phyloP scores from a whole-genome alignment of 257 asterid genomes.

The Leonotis leonurus region DNA sequence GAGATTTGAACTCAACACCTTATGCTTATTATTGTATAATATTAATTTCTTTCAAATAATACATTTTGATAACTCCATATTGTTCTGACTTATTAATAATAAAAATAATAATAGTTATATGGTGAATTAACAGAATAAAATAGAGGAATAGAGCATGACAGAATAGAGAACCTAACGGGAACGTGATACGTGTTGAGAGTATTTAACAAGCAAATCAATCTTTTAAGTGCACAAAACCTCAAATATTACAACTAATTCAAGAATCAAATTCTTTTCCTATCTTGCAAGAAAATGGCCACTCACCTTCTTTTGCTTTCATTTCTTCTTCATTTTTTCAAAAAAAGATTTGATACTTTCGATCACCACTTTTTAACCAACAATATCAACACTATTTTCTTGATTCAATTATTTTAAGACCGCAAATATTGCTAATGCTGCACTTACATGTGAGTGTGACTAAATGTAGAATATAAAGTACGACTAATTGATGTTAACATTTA shows the following conservation, averaged over 20 bases:
- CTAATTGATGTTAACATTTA: not conserved
- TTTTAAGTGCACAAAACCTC: not conserved
- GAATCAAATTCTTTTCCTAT: slow-evolving; percentile 23
- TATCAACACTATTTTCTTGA: not conserved
- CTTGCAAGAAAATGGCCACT: slow-evolving; percentile 8
- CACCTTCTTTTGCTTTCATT: not conserved
- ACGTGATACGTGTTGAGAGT: not conserved
- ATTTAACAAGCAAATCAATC: not conserved
- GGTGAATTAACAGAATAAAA: not conserved
- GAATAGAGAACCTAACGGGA: not conserved
- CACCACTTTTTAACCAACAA: not conserved
- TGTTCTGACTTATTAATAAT: not conserved
- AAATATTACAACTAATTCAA: slow-evolving; percentile 2
- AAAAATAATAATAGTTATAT: not conserved
- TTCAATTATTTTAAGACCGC: too few species aligned
- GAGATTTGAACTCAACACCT: too few species aligned
- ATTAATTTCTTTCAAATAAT: too few species aligned
- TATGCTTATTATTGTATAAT: too few species aligned
- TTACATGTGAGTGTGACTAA: not conserved
- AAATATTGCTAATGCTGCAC: not conserved
- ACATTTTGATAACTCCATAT: too few species aligned
- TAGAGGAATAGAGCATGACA: not conserved
- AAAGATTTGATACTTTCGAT: not conserved
- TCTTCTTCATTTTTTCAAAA: not conserved
- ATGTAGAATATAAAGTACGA: not conserved